These are phyloP conservation scores for Coemansia sp. DNA, from an alignment of 192 early-diverging fungal genomes.

Conservation along the genomic window DNA sequence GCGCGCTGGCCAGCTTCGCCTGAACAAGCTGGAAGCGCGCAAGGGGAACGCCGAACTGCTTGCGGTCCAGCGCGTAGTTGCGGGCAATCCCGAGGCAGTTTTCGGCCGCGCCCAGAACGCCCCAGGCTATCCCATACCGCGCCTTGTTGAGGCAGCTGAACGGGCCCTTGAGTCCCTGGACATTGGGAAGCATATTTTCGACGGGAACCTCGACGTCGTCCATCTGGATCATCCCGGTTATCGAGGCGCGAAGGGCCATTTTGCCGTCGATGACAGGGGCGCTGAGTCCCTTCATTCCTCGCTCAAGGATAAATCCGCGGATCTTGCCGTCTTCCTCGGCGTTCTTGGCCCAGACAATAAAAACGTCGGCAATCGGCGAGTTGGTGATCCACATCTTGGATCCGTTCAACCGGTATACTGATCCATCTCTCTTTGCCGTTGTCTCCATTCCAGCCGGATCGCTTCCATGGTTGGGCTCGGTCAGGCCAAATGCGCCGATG, in stretches of 20 bases:
- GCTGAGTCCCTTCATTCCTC: slow-evolving; percentile 87
- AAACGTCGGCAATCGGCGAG: slow-evolving; percentile 95
- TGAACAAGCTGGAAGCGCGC: slow-evolving; percentile 93
- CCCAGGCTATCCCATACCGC: slow-evolving; percentile 95
- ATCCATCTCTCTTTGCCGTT: slow-evolving; percentile 67
- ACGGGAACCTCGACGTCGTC: slow-evolving; percentile 91
- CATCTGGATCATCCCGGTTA: slow-evolving; percentile 99
- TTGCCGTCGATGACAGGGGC: slow-evolving; percentile 93
- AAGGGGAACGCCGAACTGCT: slow-evolving; percentile 91
- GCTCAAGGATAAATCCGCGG: slow-evolving; percentile 92
- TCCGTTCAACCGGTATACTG: slow-evolving; percentile 79
- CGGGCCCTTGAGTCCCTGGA: slow-evolving; percentile 86
- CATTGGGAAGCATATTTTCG: slow-evolving; percentile 90
- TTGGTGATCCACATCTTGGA: slow-evolving; percentile 99
- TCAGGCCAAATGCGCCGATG: slow-evolving; percentile 92
- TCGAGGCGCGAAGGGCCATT: slow-evolving; percentile 89
- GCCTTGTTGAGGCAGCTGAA: slow-evolving; percentile 99
- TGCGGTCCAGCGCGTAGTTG: slow-evolving; percentile 83
- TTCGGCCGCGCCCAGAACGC: slow-evolving; percentile 92
- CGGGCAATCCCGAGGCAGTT: slow-evolving; percentile 84
- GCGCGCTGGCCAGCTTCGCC: slow-evolving; percentile 92
- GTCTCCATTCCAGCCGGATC: slow-evolving; percentile 95
- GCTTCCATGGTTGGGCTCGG: slow-evolving; percentile 96
- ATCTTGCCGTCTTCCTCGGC: slow-evolving; percentile 75
- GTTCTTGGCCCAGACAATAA: slow-evolving; percentile 94